Conservation (phyloP, 2,329 filamentous ascomycete genomes). For the Cladorrhinum sp. region DNA sequence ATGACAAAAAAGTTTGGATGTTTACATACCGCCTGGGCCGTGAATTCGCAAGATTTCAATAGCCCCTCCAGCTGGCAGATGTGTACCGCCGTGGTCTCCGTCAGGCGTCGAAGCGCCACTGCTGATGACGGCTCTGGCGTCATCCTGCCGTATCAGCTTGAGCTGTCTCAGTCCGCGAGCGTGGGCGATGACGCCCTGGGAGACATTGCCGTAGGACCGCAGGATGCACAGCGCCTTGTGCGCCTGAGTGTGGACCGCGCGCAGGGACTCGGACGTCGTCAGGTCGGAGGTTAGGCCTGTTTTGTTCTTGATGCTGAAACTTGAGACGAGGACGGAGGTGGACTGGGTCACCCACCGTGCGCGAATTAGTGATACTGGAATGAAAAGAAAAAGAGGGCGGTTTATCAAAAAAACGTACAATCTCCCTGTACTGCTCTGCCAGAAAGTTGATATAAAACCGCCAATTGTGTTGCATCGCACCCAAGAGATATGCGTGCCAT, state of each 20-base stretch:
- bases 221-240: neutral
- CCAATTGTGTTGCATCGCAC: neutral
- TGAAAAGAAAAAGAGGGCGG: no score
- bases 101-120: neutral
- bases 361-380: no score
- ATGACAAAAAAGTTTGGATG: no score
- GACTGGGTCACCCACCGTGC: no score
- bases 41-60: neutral
- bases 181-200: neutral
- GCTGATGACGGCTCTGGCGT: neutral
- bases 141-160: neutral
- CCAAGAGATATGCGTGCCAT: neutral
- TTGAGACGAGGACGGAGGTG: no score
- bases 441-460: slow-evolving; percentile 1
- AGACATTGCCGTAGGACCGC: neutral
- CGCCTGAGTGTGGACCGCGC: neutral
- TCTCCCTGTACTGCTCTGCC: neutral
- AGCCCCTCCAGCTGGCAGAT: neutral
- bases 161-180: neutral
- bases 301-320: no score
- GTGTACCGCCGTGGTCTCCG: neutral
- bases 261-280: neutral
- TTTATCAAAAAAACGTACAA: no score
- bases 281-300: no score
- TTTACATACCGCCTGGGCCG: neutral